A percentile compares a stretch with the other conserved stretches of the same genome.
These are phyloP conservation scores for Anthostomella pinea DNA, from an alignment of 2,329 filamentous ascomycete species.

Conservation along the genomic window DNA sequence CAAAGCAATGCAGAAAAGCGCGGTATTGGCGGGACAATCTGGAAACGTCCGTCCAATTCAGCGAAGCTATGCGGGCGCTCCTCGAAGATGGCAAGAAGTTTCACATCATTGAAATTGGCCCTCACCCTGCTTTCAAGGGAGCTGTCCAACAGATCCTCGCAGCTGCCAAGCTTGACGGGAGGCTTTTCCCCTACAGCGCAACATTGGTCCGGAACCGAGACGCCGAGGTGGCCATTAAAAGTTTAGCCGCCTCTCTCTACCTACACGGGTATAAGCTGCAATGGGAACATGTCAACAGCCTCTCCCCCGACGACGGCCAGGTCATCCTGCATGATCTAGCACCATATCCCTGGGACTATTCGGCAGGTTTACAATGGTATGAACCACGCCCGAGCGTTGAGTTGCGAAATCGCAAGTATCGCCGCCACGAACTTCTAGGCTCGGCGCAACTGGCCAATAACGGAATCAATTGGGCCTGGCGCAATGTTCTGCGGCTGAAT, in stretches of 20 bases:
- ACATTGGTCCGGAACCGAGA: slow-evolving; percentile 5
- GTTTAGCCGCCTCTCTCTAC: slow-evolving; percentile 9
- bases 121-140: slow-evolving; percentile 32
- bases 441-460: slow-evolving; percentile 5
- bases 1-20: neutral
- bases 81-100: neutral
- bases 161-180: slow-evolving; percentile 2
- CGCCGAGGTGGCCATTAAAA: slow-evolving; percentile 3
- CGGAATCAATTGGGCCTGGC: slow-evolving; percentile 16
- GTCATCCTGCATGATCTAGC: too few relatives aligned
- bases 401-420: slow-evolving; percentile 4
- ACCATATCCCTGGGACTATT: slow-evolving; percentile 38
- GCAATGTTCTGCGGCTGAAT: slow-evolving; percentile 12
- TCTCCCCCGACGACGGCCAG: neutral
- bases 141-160: slow-evolving; percentile 31
- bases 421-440: neutral
- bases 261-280: slow-evolving; percentile 1
- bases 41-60: slow-evolving; percentile 12
- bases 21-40: slow-evolving; percentile 17
- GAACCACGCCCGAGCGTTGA: slow-evolving; percentile 15
- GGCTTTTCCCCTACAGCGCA: neutral
- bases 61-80: neutral
- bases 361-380: slow-evolving; percentile 2
- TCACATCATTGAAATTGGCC: slow-evolving; percentile 16
- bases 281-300: slow-evolving; percentile 8